Base-by-base conservation (phyloP, 192 early-diverging fungal species). In the Umbelopsis sp. region DNA sequence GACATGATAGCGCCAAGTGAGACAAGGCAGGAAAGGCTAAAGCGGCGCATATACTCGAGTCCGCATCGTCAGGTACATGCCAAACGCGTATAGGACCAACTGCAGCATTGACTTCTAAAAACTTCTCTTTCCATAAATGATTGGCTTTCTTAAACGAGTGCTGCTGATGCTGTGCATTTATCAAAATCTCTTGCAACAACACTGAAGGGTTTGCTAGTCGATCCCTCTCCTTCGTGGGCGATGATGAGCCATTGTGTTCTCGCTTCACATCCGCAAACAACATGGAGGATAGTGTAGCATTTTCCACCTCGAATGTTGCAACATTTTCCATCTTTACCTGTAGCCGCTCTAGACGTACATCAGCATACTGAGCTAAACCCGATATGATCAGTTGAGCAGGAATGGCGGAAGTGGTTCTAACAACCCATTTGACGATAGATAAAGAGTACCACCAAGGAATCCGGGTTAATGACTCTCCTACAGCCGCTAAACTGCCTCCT, bases 381-480 rank as follows among this genome's bases (percentile, higher is more conserved):
- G 76, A 75, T 65, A 83, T 74, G 13, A 83, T 45, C 12, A 83
- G 64, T 47, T 83, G 82, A 16, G 74, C 77, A 21, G 79, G 82
- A 25, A 83, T 65, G 10, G 80, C 80, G 0, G 76, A 83, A 7
- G 72, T 72, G 47, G 76, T 67, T 45, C 73, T 70, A 8, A 81
- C 46, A 6, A 78, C 37, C 65, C 66, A 69, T 66, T 75, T 83
- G 15, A 83, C 55, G 41, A 81, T 33, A 3, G 78, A 78, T 21
- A 80, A n/a, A 1, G 81, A 83, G 33, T 80, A 83, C 81, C 81
- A 83, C 79, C 79, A 81, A 2, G 81, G 71, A 15, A 75, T 71
- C 4, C 69, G 65, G 18, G 67, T 64, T 6, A 74, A 30, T 2
- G 68, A 67, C 9, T 48, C 46, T n/a, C 73, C 53, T n/a, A 76